phyloP scores from a whole-genome alignment of 2,329 filamentous ascomycete genomes.

The Neonectria hederae region DNA sequence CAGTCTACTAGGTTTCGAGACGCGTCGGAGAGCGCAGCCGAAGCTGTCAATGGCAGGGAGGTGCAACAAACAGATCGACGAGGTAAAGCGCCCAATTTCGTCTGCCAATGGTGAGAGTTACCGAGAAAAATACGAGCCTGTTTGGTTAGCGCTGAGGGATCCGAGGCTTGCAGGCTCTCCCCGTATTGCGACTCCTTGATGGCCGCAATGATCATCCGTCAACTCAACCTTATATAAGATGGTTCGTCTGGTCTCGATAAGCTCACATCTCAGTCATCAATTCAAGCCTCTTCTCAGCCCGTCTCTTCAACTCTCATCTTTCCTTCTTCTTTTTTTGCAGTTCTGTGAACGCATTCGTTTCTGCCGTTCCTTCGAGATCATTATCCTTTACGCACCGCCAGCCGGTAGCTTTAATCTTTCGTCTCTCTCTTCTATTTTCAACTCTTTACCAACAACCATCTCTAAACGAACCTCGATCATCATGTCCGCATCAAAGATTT shows the following conservation, averaged over 20 bases:
- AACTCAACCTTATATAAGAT: slow-evolving; percentile 35
- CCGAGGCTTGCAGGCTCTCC: background rate
- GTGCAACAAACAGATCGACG: slow-evolving; percentile 8
- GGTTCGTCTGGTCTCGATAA: slow-evolving; percentile 25
- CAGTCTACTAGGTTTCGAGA: slow-evolving; percentile 9
- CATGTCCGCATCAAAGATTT: slow-evolving; percentile 30
- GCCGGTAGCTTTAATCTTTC: slow-evolving; percentile 32
- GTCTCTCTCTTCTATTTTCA: slow-evolving; percentile 9
- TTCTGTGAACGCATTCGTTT: slow-evolving; percentile 46
- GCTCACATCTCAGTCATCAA: slow-evolving; percentile 24
- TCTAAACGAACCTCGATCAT: slow-evolving; percentile 13
- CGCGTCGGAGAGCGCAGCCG: slow-evolving; percentile 8
- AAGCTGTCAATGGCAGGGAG: slow-evolving; percentile 4
- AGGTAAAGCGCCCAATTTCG: slow-evolving; percentile 22
- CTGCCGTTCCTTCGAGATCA: slow-evolving; percentile 31
- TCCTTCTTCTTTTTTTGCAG: slow-evolving; percentile 34
- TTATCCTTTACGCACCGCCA: slow-evolving; percentile 34
- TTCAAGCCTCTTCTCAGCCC: slow-evolving; percentile 24
- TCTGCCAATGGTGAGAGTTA: slow-evolving; percentile 16
- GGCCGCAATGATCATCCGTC: background rate
- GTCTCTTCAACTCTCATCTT: slow-evolving; percentile 20
- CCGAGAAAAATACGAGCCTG: background rate
- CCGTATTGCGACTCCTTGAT: slow-evolving; percentile 3
- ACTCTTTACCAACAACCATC: slow-evolving; percentile 9
- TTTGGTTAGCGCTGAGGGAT: background rate